Evolutionary conservation across 2,329 filamentous ascomycete species (phyloP).

Genomic region (Botrytis deweyae): DNA sequence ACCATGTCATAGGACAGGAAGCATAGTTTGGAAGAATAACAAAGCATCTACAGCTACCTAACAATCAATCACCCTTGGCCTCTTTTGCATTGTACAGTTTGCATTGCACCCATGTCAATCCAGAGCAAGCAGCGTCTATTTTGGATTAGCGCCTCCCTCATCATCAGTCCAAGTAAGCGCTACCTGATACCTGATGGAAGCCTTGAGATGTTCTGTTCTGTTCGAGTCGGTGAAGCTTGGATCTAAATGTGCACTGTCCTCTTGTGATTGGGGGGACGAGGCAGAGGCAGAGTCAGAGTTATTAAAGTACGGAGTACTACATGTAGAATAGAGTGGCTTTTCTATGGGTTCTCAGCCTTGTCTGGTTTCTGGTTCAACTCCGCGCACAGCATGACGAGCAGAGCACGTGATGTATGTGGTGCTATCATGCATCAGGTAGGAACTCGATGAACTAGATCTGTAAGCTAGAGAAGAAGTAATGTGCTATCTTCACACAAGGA

Average conservation of each 20-base stretch:
- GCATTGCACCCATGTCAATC: neutral
- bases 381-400: neutral
- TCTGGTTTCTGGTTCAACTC: neutral
- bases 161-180: neutral
- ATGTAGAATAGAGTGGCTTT: neutral
- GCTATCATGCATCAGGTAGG: neutral
- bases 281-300: neutral
- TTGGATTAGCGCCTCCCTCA: neutral
- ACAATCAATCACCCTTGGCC: neutral
- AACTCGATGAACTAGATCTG: neutral
- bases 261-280: neutral
- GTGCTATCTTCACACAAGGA: neutral
- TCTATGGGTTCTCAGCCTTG: slow-evolving; percentile 1
- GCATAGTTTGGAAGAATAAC: too few relatives aligned
- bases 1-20: neutral
- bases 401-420: neutral
- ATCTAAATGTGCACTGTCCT: neutral
- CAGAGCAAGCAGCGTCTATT: neutral
- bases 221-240: neutral
- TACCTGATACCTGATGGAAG: neutral
- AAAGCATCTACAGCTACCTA: neutral
- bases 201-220: neutral
- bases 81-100: neutral
- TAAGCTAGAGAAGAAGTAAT: neutral
- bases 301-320: neutral